Base-by-base conservation (phyloP, 345 rosid genomes). In the Brassica cretica region DNA sequence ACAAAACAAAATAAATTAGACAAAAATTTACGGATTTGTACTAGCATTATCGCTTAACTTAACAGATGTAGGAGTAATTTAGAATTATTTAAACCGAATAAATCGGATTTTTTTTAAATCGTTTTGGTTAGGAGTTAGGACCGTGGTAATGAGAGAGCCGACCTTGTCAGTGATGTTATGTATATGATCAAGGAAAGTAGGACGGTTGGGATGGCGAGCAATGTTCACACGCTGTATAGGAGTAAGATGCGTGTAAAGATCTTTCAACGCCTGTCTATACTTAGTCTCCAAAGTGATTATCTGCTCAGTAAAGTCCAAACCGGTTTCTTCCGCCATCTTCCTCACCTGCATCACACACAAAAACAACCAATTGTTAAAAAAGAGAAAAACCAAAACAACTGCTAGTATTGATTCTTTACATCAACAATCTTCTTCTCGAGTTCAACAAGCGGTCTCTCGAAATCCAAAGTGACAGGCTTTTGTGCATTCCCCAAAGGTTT, bases 171-270 rank as follows among this genome's bases (percentile, higher is more conserved):
- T 89, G 74, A 95, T 93, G 89, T 80, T 90, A 81, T 86, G 88
- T 61, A 95, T 80, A 70, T 95, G 99, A 82, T 95, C 99, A 72
- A 93, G 99, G 85, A 93, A 93, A 75, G 99, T 93, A 49, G 99
- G 99, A 56, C 99, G 84, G 85, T 95, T 88, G 44, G 99, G 99
- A 84, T 95, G 99, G 7, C 97, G 88, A 5, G 99, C 98, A 84
- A 93, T 91, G 81, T 87, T 86, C 82, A 95, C 97, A 66, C 99
- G 96, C 74, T 93, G 98, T 67, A 91, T 91, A 2, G 99, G 97
- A 66, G 92, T 89, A 73, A 95, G 83, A 76, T 86, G 91, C 0
- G 88, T 85, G 82, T 93, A 95, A 70, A 93, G 81, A 75, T 91
- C 88, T 87, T 88, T 88, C 51, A 89, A 81, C 65, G 97, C 97